These are phyloP conservation scores for Herpetospermum pedunculosum DNA, from an alignment of 306 rosid genomes.

Conservation along the genomic window DNA sequence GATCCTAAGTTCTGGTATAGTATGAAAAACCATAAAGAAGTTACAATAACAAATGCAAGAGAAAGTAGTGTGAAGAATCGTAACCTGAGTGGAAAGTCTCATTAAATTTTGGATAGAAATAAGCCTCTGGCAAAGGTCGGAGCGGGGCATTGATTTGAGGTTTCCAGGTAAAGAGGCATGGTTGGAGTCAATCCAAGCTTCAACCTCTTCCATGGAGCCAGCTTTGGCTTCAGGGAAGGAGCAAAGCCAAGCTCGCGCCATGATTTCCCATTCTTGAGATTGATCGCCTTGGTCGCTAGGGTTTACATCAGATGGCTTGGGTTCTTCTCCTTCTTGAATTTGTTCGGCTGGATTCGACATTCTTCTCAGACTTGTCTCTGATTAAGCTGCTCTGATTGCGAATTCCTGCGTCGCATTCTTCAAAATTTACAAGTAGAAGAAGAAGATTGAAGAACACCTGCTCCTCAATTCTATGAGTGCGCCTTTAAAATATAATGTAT, in stretches of 20 bases:
- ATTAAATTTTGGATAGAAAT: slow-evolving; percentile 74
- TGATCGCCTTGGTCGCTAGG: slow-evolving; percentile 29
- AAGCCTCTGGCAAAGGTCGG: slow-evolving; percentile 66
- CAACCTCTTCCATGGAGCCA: slow-evolving; percentile 68
- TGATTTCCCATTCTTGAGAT: slow-evolving; percentile 78
- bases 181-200: slow-evolving; percentile 84
- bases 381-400: not conserved
- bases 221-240: slow-evolving; percentile 76
- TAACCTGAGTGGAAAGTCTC: slow-evolving; percentile 48
- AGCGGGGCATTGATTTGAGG: slow-evolving; percentile 75
- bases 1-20: not conserved
- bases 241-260: slow-evolving; percentile 92
- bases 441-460: not conserved
- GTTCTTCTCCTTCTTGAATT: slow-evolving; percentile 22
- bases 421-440: not conserved
- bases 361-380: not conserved
- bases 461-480: not conserved
- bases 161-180: slow-evolving; percentile 56
- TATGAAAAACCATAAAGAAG: not conserved
- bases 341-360: slow-evolving; percentile 39
- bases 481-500: too few relatives aligned
- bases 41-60: not conserved
- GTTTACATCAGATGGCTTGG: slow-evolving; percentile 21
- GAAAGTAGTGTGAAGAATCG: not conserved
- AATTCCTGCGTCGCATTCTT: not conserved